Base-by-base conservation (phyloP, 495 filamentous ascomycete genomes). In the Penicillium arizonense region DNA sequence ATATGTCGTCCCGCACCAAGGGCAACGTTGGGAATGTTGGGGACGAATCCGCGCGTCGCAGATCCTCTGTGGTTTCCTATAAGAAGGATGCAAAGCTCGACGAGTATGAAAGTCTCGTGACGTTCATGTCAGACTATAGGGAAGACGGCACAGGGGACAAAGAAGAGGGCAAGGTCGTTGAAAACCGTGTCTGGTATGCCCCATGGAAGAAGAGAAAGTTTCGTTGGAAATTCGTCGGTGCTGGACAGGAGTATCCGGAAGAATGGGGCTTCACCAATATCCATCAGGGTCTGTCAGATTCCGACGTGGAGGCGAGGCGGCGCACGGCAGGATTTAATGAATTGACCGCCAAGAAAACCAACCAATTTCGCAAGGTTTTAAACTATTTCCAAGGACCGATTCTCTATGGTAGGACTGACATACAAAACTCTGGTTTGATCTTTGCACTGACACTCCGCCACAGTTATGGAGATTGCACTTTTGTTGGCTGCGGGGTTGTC, bases 401-500 rank as follows among this genome's bases (percentile, higher is more conserved):
- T 69, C 83, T 91, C 33, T 90, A 90, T 63, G 87, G 88, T 90
- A 74, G 53, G 80, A 26, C 66, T 75, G 59, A 76, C 55, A 32
- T 43, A 24, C 18, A 18, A 18, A 18, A 18, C 18, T 18, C 18
- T 18, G 18, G 18, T 18, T 18, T 18, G 18, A 18, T 18, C 18
- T 18, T 18, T 18, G 18, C 1, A 18, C 18, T 18, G 18, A 18
- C 18, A 1, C 18, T 18, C 18, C 18, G 10, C 20, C 14, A 11
- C 46, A 91, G 88, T 89, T 36, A 90, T 91, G 88, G 87, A 91
- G 73, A 56, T 91, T 58, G 88, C 88, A 58, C 85, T 88, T 48
- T 65, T 91, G 30, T 71, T 91, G 46, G 85, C 88, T 53, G 86
- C 86, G 53, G 88, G 87, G 74, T 77, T 91, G 35, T 61, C 73